Evolutionary conservation across 164 flowering plant species (phyloP), one percentile per base, ranked within the genome.

Genomic region (Litsea cubeba): DNA sequence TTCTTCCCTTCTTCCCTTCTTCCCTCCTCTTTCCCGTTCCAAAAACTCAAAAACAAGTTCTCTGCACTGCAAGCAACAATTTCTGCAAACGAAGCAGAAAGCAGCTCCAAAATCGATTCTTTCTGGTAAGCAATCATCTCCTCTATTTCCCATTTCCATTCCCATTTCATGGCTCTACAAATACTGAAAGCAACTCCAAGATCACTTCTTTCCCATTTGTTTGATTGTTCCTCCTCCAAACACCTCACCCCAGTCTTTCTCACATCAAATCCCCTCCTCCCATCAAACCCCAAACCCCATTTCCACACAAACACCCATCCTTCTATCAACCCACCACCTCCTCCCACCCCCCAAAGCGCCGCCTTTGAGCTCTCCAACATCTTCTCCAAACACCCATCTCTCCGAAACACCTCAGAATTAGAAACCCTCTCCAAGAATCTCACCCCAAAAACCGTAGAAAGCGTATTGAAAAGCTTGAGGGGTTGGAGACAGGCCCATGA

Each of bases 401-500:
- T 73, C 22, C 79, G 69, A 12, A 79, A 85, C 58, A 62, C 67
- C 30, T 12, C 63, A 5, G 28, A 74, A 12, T 26, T 26, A 14
- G 50, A 12, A 50, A 24, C 50, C 24, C 49, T 70, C 5, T 82
- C 83, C 65, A 10, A 10, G 14, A 65, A 50, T 2, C 84, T 94
- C 73, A 84, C 85, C 66, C 72, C 88, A 3, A 50, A 79, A n/a
- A 81, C 85, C 1, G 96, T 91, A 1, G 93, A 92, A 73, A 40
- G 75, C 3, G 95, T 86, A 30, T 75, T 94, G 71, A 82, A 70
- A 32, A 71, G 79, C 17, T 67, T 92, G 15, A 80, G 75, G 62
- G 83, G 81, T 57, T 94, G 97, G 97, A 80, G 51, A 74, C 46
- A 67, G 15, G 96, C 94, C 25, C 71, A 70, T 25, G 49, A 58